Evolutionary conservation across 169 alveolate genomes (phyloP), one percentile per base, ranked within the genome.

Genomic region (Perkinsus olseni): DNA sequence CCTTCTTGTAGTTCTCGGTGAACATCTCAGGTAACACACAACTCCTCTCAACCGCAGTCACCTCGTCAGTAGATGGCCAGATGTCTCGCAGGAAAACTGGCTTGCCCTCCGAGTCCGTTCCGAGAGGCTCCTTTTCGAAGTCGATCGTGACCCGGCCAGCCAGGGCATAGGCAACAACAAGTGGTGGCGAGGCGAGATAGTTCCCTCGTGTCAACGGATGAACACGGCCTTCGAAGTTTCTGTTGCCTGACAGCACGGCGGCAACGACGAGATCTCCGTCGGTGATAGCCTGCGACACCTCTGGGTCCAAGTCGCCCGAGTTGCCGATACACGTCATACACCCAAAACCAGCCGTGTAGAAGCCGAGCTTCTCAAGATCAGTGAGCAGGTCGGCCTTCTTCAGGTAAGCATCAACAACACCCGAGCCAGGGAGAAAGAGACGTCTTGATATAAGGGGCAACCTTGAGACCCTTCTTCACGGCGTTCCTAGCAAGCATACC

Each of bases 151-250:
- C 97, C 37, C 97, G 96, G 11, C 99, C 99, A 36, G 99, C 99
- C 45, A 98, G 94, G 40, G 99, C 99, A 94, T 97, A 98, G 38
- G 99, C 99, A 28, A 98, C 99, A 45, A 98, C 99, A 91, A 98
- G 97, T 24, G 99, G 99, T 8, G 99, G 99, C n/a, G 99, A 97
- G 39, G 99, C 99, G 91, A 98, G 96, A 94, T 97, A 98, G 96
- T 98, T 98, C 48, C 99, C 99, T 91, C 99, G 96, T 40, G 99
- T 98, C 91, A 96, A 96, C 38, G 99, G 99, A 95, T 98, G 99
- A 36, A 98, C 98, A 90, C 99, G 97, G 6, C 99, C 99, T 96
- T 98, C 99, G 95, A 98, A 98, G 97, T 98, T 98, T 93, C 99
- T 93, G 96, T 98, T 98, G 74, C 99, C 99, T 48, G 98, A 97